Evolutionary conservation across 345 rosid genomes (phyloP).

Genomic region (Hevea brasiliensis): DNA sequence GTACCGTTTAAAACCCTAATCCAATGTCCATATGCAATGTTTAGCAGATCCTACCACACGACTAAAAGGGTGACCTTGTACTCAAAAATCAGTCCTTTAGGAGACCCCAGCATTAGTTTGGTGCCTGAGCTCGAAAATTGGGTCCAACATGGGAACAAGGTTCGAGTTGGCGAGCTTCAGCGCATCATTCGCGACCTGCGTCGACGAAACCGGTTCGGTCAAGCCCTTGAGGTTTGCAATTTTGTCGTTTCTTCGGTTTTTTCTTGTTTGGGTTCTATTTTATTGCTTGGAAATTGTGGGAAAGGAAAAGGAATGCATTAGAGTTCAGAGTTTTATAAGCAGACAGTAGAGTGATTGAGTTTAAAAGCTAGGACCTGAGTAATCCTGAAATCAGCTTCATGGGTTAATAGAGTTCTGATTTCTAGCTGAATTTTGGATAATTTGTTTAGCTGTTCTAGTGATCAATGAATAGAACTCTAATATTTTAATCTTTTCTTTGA

Average conservation of each 20-base stretch:
- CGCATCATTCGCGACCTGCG: conserved; percentile 85
- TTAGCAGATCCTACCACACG: conserved; percentile 55
- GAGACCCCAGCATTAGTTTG: conserved; percentile 52
- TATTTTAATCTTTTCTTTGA: not conserved
- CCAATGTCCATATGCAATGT: no score
- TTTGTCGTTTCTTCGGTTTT: not conserved
- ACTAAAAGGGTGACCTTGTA: conserved; percentile 57
- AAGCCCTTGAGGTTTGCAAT: conserved; percentile 71
- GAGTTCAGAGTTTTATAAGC: not conserved
- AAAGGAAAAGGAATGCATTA: not conserved
- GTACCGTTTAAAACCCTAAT: no score
- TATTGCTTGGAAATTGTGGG: conserved; percentile 12
- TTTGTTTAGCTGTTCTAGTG: not conserved
- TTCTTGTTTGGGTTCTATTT: conserved; percentile 8
- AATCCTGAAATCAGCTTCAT: not conserved
- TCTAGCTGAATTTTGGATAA: not conserved
- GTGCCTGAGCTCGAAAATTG: conserved; percentile 75
- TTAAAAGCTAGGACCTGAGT: not conserved
- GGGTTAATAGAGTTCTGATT: not conserved
- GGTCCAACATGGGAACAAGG: conserved; percentile 55
- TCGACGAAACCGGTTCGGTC: conserved; percentile 69
- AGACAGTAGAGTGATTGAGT: not conserved
- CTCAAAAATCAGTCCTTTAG: conserved; percentile 77
- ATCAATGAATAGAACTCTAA: not conserved
- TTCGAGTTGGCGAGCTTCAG: conserved; percentile 75